Conservation (phyloP, 148 eudicot species). For the Nepenthes mirabilis region DNA sequence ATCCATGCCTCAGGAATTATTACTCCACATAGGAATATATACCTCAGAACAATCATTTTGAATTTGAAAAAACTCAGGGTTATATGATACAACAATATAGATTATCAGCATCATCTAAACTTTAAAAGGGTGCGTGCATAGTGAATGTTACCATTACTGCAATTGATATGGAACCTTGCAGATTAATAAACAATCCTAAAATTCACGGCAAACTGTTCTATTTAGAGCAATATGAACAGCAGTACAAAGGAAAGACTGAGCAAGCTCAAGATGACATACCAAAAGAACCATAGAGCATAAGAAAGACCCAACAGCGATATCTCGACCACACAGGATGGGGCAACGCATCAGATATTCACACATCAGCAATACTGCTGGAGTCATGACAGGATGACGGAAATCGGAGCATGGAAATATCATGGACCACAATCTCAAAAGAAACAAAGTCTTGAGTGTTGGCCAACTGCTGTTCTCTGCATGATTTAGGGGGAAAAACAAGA, state of each 20-base stretch:
- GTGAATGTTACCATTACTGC: too few species aligned
- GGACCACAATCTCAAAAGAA: conserved; percentile 89
- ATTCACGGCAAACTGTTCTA: too few species aligned
- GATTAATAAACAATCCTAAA: too few species aligned
- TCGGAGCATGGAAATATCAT: conserved; percentile 96
- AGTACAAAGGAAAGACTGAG: background rate
- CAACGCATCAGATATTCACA: conserved; percentile 86
- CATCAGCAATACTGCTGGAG: conserved; percentile 81
- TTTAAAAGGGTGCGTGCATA: too few species aligned
- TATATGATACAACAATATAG: too few species aligned
- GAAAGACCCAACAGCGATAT: conserved; percentile 74
- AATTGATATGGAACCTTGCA: too few species aligned
- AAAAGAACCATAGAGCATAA: conserved; percentile 75
- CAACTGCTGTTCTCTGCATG: conserved; percentile 71
- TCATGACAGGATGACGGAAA: conserved; percentile 89
- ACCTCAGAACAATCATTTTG: too few species aligned
- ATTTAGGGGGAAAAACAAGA: conserved; percentile 2
- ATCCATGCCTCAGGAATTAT: too few species aligned
- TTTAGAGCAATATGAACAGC: background rate
- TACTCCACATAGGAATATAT: too few species aligned
- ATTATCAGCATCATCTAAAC: too few species aligned
- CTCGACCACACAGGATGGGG: conserved; percentile 60
- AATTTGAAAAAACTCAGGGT: too few species aligned
- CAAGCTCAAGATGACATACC: conserved; percentile 32
- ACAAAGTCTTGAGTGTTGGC: conserved; percentile 83